These are phyloP conservation scores for Debaryomyces hansenii DNA, from an alignment of 805 yeast species.

Conservation along the genomic window DNA sequence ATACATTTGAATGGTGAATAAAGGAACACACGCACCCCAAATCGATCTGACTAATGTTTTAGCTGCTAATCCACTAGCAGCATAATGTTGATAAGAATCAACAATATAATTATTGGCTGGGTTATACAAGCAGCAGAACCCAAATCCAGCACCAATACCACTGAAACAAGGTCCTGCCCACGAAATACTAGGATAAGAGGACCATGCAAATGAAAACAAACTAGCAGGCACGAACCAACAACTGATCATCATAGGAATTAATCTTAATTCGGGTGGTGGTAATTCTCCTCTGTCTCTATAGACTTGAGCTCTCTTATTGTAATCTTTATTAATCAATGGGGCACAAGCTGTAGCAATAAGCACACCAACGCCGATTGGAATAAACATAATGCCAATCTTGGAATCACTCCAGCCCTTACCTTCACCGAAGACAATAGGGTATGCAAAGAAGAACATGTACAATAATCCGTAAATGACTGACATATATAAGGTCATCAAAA, in stretches of 20 bases:
- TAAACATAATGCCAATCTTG: constrained; percentile 37
- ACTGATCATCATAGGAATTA: constrained; percentile 38
- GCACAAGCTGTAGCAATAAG: constrained; percentile 25
- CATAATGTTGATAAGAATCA: constrained; percentile 41
- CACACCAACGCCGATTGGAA: constrained; percentile 40
- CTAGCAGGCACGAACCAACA: constrained; percentile 41
- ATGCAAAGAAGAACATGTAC: constrained; percentile 43
- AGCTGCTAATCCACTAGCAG: constrained; percentile 39
- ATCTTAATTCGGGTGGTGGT: constrained; percentile 41
- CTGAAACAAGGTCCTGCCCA: constrained; percentile 43
- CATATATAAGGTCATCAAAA: constrained; percentile 38
- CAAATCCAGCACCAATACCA: constrained; percentile 35
- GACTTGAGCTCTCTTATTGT: constrained; percentile 34
- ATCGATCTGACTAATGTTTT: constrained; percentile 38
- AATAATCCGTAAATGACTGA: constrained; percentile 36
- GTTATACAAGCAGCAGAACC: constrained; percentile 34
- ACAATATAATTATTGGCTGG: constrained; percentile 41
- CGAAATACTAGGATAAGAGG: constrained; percentile 30
- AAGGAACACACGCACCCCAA: constrained; percentile 55
- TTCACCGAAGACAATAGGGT: constrained; percentile 33
- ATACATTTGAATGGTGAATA: constrained; percentile 68
- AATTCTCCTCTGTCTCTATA: constrained; percentile 35
- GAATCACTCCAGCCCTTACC: constrained; percentile 39
- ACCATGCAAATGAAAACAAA: constrained; percentile 39
- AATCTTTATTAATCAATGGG: constrained; percentile 32